Evolutionary conservation across 179 eudicot species (phyloP).

Genomic region (Carnegiea gigantea): DNA sequence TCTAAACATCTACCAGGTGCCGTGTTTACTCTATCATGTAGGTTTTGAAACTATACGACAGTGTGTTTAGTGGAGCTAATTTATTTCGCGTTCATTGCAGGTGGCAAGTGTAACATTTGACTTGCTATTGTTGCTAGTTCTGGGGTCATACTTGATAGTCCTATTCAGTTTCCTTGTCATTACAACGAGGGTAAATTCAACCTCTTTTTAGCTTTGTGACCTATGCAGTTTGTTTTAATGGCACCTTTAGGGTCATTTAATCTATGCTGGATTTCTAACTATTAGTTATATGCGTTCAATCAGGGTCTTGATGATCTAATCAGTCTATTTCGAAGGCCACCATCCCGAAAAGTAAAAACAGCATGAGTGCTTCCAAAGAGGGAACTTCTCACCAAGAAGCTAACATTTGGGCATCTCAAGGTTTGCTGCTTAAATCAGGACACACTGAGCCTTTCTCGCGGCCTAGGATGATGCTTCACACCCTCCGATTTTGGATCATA

Average conservation of each 20-base stretch:
- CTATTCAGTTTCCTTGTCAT: constrained; percentile 92
- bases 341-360: constrained; percentile 81
- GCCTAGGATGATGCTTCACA: constrained; percentile 15
- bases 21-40: constrained; percentile 1
- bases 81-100: constrained; percentile 41
- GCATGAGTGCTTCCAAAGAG: constrained; percentile 36
- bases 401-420: constrained; percentile 7
- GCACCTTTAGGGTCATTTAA: background rate
- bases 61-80: background rate
- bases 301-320: constrained; percentile 99
- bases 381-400: constrained; percentile 1
- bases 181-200: constrained; percentile 68
- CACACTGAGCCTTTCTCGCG: constrained; percentile 14
- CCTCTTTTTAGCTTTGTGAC: background rate
- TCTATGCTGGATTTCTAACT: background rate
- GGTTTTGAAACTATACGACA: background rate
- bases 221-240: background rate
- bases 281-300: constrained; percentile 6
- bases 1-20: constrained; percentile 86
- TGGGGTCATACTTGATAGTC: constrained; percentile 88
- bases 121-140: constrained; percentile 74
- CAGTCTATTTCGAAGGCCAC: constrained; percentile 90
- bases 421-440: constrained; percentile 9
- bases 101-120: constrained; percentile 96
- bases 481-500: constrained; percentile 18